These are phyloP conservation scores for Penicillium goetzii DNA, from an alignment of 495 filamentous ascomycete genomes.

Conservation along the genomic window DNA sequence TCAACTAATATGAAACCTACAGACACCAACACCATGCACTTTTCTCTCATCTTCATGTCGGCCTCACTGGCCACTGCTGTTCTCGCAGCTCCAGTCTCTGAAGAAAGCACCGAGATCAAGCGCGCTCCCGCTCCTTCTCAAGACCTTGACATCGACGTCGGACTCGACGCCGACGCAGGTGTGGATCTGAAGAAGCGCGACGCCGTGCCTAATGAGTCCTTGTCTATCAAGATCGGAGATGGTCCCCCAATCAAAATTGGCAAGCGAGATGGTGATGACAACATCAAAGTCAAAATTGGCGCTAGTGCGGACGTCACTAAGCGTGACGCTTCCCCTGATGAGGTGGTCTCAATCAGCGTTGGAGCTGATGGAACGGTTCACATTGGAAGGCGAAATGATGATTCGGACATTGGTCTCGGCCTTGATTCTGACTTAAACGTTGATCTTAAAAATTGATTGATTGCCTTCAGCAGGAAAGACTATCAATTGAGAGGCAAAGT, in stretches of 20 bases:
- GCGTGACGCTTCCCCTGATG: not conserved
- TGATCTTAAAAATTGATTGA: not conserved
- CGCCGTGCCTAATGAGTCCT: not conserved
- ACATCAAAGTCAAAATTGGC: not conserved
- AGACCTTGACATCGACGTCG: not conserved
- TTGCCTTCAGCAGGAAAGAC: not conserved
- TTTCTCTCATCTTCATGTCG: not conserved
- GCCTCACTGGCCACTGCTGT: not conserved
- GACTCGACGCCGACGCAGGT: not conserved
- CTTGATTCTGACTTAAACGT: not conserved
- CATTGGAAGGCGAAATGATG: not conserved
- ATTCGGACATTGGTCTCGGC: not conserved
- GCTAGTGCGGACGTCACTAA: not conserved
- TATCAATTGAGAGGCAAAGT: not conserved
- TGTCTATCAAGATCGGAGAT: not conserved
- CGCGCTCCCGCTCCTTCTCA: not conserved
- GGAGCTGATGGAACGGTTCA: not conserved
- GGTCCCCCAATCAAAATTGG: not conserved
- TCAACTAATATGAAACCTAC: not conserved
- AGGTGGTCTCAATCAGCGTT: not conserved
- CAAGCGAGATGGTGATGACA: not conserved
- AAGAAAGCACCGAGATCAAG: not conserved
- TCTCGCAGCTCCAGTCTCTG: not conserved
- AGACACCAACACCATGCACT: not conserved
- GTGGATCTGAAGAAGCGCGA: not conserved